These are phyloP conservation scores for Saprolegnia diclina DNA, from an alignment of 352 stramenopile species.

Conservation along the genomic window DNA sequence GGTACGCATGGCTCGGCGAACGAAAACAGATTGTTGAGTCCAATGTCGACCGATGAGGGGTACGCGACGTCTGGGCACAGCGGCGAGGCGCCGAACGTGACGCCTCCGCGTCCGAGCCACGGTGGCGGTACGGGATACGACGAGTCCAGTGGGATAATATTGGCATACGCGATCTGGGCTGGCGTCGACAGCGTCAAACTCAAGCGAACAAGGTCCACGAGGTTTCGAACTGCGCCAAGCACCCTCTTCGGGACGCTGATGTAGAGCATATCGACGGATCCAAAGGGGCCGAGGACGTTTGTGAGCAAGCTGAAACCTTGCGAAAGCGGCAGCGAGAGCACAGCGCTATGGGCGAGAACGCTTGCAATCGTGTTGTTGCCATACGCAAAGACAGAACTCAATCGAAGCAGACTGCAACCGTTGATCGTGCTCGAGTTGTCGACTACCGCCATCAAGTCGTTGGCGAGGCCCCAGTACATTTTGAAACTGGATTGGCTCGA, in stretches of 20 bases:
- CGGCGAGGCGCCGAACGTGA: not conserved
- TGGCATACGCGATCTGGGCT: not conserved
- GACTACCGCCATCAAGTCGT: slow-evolving; percentile 1
- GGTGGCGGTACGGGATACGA: not conserved
- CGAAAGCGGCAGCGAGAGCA: not conserved
- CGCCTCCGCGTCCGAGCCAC: not conserved
- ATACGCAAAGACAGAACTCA: not conserved
- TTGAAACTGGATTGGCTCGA: not conserved
- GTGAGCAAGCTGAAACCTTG: not conserved
- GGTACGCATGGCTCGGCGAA: not conserved
- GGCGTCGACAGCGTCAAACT: not conserved
- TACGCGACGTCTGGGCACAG: not conserved
- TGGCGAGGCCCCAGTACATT: slow-evolving; percentile 22
- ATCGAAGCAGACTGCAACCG: not conserved
- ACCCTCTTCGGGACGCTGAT: not conserved
- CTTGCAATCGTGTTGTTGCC: not conserved
- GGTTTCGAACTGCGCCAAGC: not conserved
- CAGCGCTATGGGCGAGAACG: not conserved
- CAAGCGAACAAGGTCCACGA: not conserved
- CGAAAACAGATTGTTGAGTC: slow-evolving; percentile 1
- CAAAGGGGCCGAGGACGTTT: not conserved
- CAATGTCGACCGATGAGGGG: not conserved
- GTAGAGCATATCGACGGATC: slow-evolving; percentile 1
- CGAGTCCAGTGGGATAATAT: not conserved
- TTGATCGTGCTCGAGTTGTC: not conserved